These are phyloP conservation scores for Curvularia hawaiiensis DNA, from an alignment of 2,329 filamentous ascomycete genomes.

Conservation along the genomic window DNA sequence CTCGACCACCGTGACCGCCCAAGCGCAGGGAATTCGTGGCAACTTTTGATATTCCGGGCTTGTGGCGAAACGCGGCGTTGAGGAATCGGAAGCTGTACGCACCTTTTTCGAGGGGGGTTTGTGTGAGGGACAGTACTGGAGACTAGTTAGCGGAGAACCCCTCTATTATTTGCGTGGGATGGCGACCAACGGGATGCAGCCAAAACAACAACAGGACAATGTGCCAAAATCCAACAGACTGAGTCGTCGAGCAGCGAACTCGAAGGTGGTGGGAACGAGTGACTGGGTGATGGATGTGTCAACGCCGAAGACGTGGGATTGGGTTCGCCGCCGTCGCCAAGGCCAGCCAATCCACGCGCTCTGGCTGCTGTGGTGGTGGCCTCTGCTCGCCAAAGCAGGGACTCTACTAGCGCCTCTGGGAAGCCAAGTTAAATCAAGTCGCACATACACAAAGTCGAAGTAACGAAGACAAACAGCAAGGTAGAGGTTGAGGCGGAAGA, in stretches of 20 bases:
- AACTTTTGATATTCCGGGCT: neutral
- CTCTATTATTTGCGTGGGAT: conserved; percentile 30
- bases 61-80: conserved; percentile 10
- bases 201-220: conserved; percentile 11
- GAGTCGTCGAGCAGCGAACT: conserved; percentile 10
- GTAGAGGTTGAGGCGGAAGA: neutral
- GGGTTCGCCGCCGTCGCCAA: conserved; percentile 42
- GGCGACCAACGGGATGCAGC: conserved; percentile 31
- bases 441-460: conserved; percentile 1
- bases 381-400: conserved; percentile 32
- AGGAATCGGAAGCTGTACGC: conserved; percentile 27
- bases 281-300: conserved; percentile 26
- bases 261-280: conserved; percentile 17
- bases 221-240: conserved; percentile 18
- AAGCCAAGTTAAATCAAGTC: too few relatives aligned
- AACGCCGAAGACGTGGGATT: conserved; percentile 38
- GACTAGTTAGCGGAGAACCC: conserved; percentile 42
- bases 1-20: conserved; percentile 2
- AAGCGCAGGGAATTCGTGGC: conserved; percentile 3
- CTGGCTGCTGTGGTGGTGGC: conserved; percentile 43
- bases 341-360: conserved; percentile 35
- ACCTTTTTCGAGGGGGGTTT: conserved; percentile 39
- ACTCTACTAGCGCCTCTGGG: conserved; percentile 20
- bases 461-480: neutral
- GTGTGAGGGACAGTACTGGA: conserved; percentile 37